phyloP scores from a whole-genome alignment of 352 stramenopile genomes.

The Blastocystis sp. region DNA sequence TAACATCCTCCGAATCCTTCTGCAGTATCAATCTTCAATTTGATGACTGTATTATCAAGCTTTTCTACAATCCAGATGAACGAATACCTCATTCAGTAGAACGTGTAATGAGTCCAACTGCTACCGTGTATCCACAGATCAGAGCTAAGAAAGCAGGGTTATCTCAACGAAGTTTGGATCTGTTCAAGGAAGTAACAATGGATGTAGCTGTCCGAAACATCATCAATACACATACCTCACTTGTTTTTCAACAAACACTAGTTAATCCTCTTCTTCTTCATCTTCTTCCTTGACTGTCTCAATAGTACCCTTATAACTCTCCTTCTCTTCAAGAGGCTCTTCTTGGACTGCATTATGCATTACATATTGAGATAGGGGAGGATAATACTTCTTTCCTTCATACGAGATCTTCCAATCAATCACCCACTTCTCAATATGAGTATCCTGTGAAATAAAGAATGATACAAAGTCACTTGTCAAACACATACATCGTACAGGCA shows the following conservation, averaged over 20 bases:
- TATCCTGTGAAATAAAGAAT: slow-evolving; percentile 61
- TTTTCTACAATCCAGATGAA: background rate
- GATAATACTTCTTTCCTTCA: slow-evolving; percentile 61
- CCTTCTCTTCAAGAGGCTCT: background rate
- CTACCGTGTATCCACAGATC: background rate
- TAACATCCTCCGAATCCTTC: background rate
- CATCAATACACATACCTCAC: background rate
- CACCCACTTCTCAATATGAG: slow-evolving; percentile 60
- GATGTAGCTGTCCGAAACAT: background rate
- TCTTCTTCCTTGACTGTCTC: slow-evolving; percentile 54
- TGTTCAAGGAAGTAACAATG: background rate
- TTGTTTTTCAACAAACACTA: background rate
- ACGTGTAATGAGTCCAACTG: background rate
- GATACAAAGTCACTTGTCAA: slow-evolving; percentile 45
- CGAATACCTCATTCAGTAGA: background rate
- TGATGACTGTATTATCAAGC: background rate
- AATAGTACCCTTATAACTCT: slow-evolving; percentile 44
- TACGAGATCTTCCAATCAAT: slow-evolving; percentile 52
- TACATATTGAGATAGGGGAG: background rate
- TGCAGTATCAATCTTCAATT: background rate
- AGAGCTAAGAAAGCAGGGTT: background rate
- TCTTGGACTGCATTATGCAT: background rate
- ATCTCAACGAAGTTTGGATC: background rate
- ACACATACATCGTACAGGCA: slow-evolving; percentile 40
- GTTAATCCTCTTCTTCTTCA: slow-evolving; percentile 38